These are phyloP conservation scores for Saccharomyces pastorianus DNA, from an alignment of 1,139 yeast genomes.

Conservation along the genomic window DNA sequence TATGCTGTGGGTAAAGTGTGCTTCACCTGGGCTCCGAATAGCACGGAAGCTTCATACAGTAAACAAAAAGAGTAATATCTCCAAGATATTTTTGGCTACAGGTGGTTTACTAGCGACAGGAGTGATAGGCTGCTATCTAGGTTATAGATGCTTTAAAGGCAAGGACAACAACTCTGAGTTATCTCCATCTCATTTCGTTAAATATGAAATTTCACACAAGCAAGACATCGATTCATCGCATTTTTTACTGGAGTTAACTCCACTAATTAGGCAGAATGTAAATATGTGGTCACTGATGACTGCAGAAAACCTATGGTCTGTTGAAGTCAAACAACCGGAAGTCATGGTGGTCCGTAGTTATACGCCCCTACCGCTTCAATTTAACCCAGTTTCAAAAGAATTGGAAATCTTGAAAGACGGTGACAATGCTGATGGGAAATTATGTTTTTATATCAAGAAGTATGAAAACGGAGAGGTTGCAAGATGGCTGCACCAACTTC, in stretches of 20 bases:
- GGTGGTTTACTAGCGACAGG: neutral
- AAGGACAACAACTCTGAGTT: slow-evolving; percentile 14
- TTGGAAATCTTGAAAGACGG: slow-evolving; percentile 21
- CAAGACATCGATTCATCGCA: slow-evolving; percentile 61
- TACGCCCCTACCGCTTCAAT: slow-evolving; percentile 72
- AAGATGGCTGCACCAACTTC: slow-evolving; percentile 55
- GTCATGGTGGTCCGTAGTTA: slow-evolving; percentile 81
- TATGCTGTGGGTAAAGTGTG: neutral
- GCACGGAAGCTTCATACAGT: neutral
- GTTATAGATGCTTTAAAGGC: neutral
- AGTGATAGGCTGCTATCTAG: neutral
- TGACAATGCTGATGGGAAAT: slow-evolving; percentile 55
- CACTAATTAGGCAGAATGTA: slow-evolving; percentile 37
- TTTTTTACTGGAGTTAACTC: slow-evolving; percentile 64
- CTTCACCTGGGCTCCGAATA: neutral
- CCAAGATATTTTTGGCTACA: neutral
- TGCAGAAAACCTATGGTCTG: slow-evolving; percentile 72
- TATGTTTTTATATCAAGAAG: slow-evolving; percentile 68
- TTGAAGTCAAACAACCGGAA: slow-evolving; percentile 86
- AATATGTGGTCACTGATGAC: slow-evolving; percentile 46
- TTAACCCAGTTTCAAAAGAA: slow-evolving; percentile 27
- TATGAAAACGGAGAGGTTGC: slow-evolving; percentile 85
- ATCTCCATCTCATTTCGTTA: slow-evolving; percentile 52
- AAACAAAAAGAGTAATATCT: neutral
- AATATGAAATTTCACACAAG: slow-evolving; percentile 61